Base-by-base conservation (phyloP, 495 filamentous ascomycete species). In the Aspergillus cristatus region DNA sequence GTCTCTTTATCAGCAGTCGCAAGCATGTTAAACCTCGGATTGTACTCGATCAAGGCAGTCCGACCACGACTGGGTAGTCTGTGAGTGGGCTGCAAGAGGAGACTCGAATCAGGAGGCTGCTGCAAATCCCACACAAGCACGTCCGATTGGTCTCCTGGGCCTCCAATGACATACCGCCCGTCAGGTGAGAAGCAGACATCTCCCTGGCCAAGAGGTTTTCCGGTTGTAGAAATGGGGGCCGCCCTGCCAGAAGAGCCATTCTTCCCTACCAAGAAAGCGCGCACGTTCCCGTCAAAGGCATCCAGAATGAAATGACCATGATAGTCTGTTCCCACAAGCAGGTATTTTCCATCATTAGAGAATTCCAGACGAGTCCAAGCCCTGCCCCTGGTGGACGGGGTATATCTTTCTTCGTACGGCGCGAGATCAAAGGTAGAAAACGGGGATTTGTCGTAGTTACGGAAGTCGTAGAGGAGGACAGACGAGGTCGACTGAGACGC, bases 301-400 rank as follows among this genome's bases (percentile, higher is more conserved):
- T 98, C 91, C 17, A 98, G 64, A 17, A 98, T 62, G 46, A 84
- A 91, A 50, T 97, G 93, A 2, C 86, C 85, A 29, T 70, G 68
- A 8, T 79, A 80, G 18, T 81, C 81, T 6, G 89, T 94, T 17
- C 83, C 81, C 18, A 97, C 46, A 15, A 98, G 72, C 37, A 98
- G 54, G 41, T 73, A 75, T 53, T 94, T 93, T 0, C 91, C 91
- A 53, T 98, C 90, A 53, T 97, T 97, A 35, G 83, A 84, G 54
- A 98, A 97, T 43, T 94, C 85, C 15, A 98, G 66, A 34, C 79
- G 82, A 2, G 81, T 91, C 88, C 90, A 97, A 13, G 69, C 68
- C 34, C 59, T 66, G 41, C 65, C 71, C 8, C 55, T 58, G 16
- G 58, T 70, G 37, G 60, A 71, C 15, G 55, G 67, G 14, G 64